Evolutionary conservation across 352 stramenopile genomes (phyloP), one percentile per base, ranked within the genome.

Genomic region (Phytophthora quininea): DNA sequence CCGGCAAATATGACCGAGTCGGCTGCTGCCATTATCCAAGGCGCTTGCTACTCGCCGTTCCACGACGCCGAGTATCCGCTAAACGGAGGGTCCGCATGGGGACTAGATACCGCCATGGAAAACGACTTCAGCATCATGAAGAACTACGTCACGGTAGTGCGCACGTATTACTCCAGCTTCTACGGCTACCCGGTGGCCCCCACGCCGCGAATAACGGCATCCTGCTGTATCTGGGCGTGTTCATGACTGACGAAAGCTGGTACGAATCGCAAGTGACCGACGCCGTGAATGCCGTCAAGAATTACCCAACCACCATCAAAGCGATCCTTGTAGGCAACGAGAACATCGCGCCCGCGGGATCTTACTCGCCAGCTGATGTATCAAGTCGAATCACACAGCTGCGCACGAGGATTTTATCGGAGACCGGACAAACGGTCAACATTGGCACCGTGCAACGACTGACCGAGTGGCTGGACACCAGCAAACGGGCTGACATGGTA

Each of bases 131-230:
- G 35, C 24, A 79, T 90, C 65, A 91, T 94, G 67, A 80, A 77
- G 10, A 82, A 85, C 33, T 88, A 86, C 61, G 69, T 88, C 52
- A 69, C 62, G 3, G 59, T 87, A 46, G 82, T 78, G 31, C 84
- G 88, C 38, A 95, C 86, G 40, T 94, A 95, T 68, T 95, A 95
- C 69, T 86, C 86, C 58, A 84, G 38, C 38, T 91, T 79, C 70
- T 90, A 80, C 60, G 82, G 81, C 29, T 75, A 84, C 24, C 56
- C 70, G 0, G 72, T 95, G 8, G 43, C 80, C 0, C 70, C 1
- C 47, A 67, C 12, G 85, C 85, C 3, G 79, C 76, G 2, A 75
- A 72, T 11, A 62, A 84, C 47, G 71, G 72, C 9, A 51, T 95
- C 27, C 74, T 77, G 40, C 77, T 95, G 33, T 92, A 84, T 49